phyloP scores from a whole-genome alignment of 2,329 filamentous ascomycete genomes.

The Cladorrhinum sp. region DNA sequence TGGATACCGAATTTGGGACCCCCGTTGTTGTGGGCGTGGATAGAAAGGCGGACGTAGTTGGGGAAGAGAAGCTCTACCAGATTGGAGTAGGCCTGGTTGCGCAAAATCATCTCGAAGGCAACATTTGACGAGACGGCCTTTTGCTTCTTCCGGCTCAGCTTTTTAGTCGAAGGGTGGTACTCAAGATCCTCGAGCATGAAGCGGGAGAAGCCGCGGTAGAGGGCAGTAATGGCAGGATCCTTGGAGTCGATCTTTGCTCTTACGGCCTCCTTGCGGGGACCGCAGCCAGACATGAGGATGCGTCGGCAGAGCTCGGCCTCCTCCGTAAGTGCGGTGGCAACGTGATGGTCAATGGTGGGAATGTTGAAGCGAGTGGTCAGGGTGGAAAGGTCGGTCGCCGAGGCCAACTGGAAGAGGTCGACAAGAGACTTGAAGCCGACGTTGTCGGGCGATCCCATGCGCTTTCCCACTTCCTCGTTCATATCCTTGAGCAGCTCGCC shows the following conservation, averaged over 20 bases:
- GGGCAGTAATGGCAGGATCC: constrained; percentile 18
- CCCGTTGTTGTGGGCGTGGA: constrained; percentile 24
- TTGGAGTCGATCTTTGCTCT: constrained; percentile 21
- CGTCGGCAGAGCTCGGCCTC: constrained; percentile 22
- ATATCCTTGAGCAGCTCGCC: constrained; percentile 19
- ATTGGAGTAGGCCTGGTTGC: constrained; percentile 24
- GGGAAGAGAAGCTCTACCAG: constrained; percentile 23
- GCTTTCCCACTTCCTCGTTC: constrained; percentile 13
- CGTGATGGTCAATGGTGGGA: constrained; percentile 17
- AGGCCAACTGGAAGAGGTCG: constrained; percentile 17
- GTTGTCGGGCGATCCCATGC: constrained; percentile 10
- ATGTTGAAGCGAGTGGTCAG: constrained; percentile 14
- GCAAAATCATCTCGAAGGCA: constrained; percentile 24
- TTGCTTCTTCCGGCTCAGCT: constrained; percentile 17
- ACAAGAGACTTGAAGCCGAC: constrained; percentile 21
- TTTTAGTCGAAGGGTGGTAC: constrained; percentile 13
- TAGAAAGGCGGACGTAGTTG: constrained; percentile 22
- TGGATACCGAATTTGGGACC: constrained; percentile 24
- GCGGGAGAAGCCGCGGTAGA: constrained; percentile 22
- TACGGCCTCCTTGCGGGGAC: constrained; percentile 12
- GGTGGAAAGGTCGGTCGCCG: not conserved
- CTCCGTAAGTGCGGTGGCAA: constrained; percentile 16
- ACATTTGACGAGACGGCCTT: constrained; percentile 22
- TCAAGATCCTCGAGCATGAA: constrained; percentile 24
- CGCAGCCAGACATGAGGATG: constrained; percentile 20